A percentile compares a stretch with the other conserved stretches of the same genome.
Conservation (phyloP, 495 filamentous ascomycete species). For the Xylaria venustula region DNA sequence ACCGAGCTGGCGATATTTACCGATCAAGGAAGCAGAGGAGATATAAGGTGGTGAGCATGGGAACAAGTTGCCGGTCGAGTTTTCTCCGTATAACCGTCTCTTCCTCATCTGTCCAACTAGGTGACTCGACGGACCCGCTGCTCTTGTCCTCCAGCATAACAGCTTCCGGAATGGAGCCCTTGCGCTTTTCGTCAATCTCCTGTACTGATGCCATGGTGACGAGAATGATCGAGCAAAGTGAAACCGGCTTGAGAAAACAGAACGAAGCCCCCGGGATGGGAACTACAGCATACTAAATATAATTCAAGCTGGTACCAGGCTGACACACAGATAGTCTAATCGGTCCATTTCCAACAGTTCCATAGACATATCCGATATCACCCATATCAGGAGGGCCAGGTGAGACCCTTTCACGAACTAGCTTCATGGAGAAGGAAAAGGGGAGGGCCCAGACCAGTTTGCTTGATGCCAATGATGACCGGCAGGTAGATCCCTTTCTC, state of each 20-base stretch:
- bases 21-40: slow-evolving; percentile 51
- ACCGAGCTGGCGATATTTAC: slow-evolving; percentile 16
- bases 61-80: slow-evolving; percentile 52
- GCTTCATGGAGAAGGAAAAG: slow-evolving; percentile 14
- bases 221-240: not conserved
- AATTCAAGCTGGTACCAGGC: too few relatives aligned
- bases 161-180: slow-evolving; percentile 21
- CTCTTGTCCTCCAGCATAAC: slow-evolving; percentile 26
- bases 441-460: slow-evolving; percentile 18
- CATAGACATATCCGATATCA: not conserved
- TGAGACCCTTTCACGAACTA: not conserved
- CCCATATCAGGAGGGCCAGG: not conserved
- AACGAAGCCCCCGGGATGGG: not conserved
- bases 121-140: slow-evolving; percentile 21
- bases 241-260: not conserved
- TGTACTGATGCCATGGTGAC: slow-evolving; percentile 26
- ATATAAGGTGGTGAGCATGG: slow-evolving; percentile 53
- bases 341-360: not conserved
- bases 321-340: too few relatives aligned
- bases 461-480: slow-evolving; percentile 10
- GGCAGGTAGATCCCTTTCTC: slow-evolving; percentile 23
- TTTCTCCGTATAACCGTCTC: slow-evolving; percentile 50
- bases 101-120: slow-evolving; percentile 47
- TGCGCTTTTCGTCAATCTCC: slow-evolving; percentile 23
- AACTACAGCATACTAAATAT: not conserved